Base-by-base conservation (phyloP, 805 yeast genomes). In the Yamadazyma paraphyllophila region DNA sequence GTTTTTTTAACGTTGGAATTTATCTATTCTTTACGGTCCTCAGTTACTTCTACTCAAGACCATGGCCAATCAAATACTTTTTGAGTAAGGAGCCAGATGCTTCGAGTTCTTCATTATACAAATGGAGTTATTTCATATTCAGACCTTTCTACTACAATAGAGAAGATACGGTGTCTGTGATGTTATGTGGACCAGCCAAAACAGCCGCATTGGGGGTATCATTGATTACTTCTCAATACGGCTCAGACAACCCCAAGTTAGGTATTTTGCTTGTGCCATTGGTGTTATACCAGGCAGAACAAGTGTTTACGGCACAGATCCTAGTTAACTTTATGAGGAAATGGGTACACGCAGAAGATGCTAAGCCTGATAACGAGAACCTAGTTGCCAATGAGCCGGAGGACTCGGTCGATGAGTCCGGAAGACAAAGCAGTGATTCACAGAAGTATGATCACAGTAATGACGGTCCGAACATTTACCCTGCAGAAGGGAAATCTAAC, bases 161-260 rank as follows among this genome's bases (percentile, higher is more conserved):
- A 53, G 63, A 70, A 42, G 96, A 90, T 57, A 80, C 96, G 0
- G 87, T 88, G 30, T 75, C 91, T 10, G 77, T 90, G 41, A 77
- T 89, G 85, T 74, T 88, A 48, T 88, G 96, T 64, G 96, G 96
- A 9, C 92, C 96, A 4, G 96, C 97, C 2, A 90, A 89, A 63
- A 89, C 96, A 1, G 96, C 96, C 0, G 96, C 96, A 0, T 70
- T 89, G 42, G 97, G 96, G 31, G 96, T 89, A 3, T 85, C 96
- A 1, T 70, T 89, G 41, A 74, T 85, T n/a, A 74, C 90, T 1
- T 80, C 92, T 0, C 92, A 86, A 61, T 89, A 88, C 60, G 95
- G 95, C 12, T 64, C 78, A 4, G 57, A 74, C 37, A 80, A 77
- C 54, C 70, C 75, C 8, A 71, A 80, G 53, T 66, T 88, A 50